Percentiles rank a stretch among this genome's conserved stretches.
Conservation (phyloP, 2,329 filamentous ascomycete species). For the Metarhizium guizhouense region DNA sequence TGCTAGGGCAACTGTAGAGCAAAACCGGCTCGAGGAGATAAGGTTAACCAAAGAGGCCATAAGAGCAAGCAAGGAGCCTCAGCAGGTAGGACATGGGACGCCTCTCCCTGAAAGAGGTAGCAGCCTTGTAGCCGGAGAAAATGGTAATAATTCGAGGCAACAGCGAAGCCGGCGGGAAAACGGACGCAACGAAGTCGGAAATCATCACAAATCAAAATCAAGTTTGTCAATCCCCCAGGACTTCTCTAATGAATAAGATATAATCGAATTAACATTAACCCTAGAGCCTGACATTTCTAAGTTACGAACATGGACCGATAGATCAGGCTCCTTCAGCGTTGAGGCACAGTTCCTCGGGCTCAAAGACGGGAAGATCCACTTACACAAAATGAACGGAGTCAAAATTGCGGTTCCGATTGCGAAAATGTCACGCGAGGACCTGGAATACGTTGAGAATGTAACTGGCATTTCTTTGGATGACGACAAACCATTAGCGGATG, state of each 20-base stretch:
- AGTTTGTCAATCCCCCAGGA: constrained; percentile 45
- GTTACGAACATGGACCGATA: constrained; percentile 88
- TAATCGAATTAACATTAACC: not conserved
- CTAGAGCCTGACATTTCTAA: constrained; percentile 75
- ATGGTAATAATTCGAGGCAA: constrained; percentile 58
- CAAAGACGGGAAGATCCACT: constrained; percentile 91
- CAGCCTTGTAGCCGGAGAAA: constrained; percentile 61
- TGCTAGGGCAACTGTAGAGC: constrained; percentile 60
- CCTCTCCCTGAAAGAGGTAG: constrained; percentile 69
- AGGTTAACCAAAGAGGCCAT: constrained; percentile 73
- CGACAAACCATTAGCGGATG: constrained; percentile 84
- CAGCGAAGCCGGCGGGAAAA: constrained; percentile 66
- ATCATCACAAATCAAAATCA: constrained; percentile 52
- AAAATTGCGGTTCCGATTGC: constrained; percentile 93
- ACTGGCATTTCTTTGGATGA: constrained; percentile 90
- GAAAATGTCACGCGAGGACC: constrained; percentile 92
- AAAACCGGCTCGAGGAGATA: constrained; percentile 72
- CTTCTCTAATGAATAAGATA: not conserved
- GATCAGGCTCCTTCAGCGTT: constrained; percentile 91
- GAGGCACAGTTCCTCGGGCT: constrained; percentile 94
- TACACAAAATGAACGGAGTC: constrained; percentile 96
- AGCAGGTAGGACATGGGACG: constrained; percentile 67
- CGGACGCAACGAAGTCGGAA: constrained; percentile 46
- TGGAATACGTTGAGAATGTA: constrained; percentile 84
- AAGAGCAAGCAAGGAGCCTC: constrained; percentile 48